phyloP scores from a whole-genome alignment of 148 eudicot species.

The Fagopyrum esculentum region DNA sequence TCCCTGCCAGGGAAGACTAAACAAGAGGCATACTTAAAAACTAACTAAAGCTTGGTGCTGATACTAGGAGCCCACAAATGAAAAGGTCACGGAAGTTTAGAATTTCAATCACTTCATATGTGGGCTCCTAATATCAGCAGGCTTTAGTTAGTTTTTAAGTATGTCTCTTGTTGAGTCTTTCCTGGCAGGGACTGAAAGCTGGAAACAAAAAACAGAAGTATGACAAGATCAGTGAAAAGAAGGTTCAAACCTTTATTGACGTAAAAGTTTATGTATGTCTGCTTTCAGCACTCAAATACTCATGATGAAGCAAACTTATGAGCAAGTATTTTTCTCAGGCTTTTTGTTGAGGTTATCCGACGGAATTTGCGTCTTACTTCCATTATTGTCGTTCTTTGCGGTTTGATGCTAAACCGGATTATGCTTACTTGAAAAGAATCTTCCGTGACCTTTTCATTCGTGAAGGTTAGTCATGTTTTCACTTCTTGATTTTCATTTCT shows the following conservation, averaged over 20 bases:
- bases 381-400: too few species aligned
- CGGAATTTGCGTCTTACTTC: too few species aligned
- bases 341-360: too few species aligned
- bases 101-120: slow-evolving; percentile 1
- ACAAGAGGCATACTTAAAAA: slow-evolving; percentile 17
- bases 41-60: background rate
- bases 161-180: slow-evolving; percentile 49
- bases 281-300: too few species aligned
- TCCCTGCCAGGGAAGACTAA: slow-evolving; percentile 93
- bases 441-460: too few species aligned
- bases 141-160: slow-evolving; percentile 14
- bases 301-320: too few species aligned
- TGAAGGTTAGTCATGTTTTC: background rate
- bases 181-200: slow-evolving; percentile 91
- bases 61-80: background rate
- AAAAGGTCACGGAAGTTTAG: background rate
- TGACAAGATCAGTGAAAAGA: too few species aligned
- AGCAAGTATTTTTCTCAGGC: too few species aligned
- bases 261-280: too few species aligned
- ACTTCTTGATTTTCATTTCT: background rate
- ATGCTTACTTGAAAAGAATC: too few species aligned
- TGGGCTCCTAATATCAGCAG: background rate
- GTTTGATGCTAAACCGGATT: too few species aligned
- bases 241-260: too few species aligned
- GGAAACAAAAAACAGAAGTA: slow-evolving; percentile 23